Conservation (phyloP, 352 stramenopile genomes). For the Discostella stelligera region DNA sequence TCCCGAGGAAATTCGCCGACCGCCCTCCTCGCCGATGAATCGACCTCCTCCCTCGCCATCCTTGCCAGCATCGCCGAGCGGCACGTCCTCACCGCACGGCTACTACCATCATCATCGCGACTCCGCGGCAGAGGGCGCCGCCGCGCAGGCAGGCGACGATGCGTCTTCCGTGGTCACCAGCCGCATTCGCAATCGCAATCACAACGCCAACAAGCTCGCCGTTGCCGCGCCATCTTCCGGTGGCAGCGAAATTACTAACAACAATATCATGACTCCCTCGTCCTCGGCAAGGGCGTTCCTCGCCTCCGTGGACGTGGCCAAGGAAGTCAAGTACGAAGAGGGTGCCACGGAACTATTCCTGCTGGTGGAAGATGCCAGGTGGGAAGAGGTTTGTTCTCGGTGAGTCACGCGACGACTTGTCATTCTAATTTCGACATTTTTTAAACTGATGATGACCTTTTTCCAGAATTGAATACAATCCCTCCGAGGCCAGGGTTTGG, state of each 20-base stretch:
- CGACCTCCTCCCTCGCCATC: neutral
- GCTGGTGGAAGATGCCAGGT: conserved; percentile 54
- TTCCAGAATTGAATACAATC: conserved; percentile 20
- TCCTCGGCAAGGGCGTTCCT: neutral
- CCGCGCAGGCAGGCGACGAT: too few relatives aligned
- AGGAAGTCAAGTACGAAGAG: conserved; percentile 53
- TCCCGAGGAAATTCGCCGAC: conserved; percentile 1
- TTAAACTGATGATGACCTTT: neutral
- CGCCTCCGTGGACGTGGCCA: neutral
- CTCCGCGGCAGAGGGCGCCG: too few relatives aligned
- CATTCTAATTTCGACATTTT: too few relatives aligned
- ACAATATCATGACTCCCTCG: neutral
- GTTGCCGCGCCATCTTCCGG: too few relatives aligned
- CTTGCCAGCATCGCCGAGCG: neutral
- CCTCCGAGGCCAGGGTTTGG: conserved; percentile 50
- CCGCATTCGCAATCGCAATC: neutral
- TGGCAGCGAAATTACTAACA: neutral
- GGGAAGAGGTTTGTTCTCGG: conserved; percentile 47
- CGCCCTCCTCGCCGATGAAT: neutral
- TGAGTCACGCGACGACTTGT: conserved; percentile 3
- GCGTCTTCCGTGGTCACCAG: neutral
- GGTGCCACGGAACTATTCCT: conserved; percentile 62
- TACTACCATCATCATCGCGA: too few relatives aligned
- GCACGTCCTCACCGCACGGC: too few relatives aligned
- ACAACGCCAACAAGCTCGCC: neutral